Evolutionary conservation across 805 yeast species (phyloP), one percentile per base, ranked within the genome.

Genomic region (Debaryomyces prosopidis): DNA sequence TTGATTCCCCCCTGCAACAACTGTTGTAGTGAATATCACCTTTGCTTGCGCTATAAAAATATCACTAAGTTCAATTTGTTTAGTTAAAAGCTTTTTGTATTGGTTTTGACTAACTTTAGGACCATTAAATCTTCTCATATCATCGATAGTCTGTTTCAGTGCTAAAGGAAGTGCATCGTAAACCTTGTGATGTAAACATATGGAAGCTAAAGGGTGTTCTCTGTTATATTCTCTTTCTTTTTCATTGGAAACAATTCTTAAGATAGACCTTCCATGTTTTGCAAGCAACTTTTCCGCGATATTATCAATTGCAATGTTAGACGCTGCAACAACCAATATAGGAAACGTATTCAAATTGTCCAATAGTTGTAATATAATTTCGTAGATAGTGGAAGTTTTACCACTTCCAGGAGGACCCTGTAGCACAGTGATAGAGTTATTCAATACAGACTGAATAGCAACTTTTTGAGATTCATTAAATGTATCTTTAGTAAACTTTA

Each of bases 231-330:
- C 87, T 18, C 72, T 65, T 52, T 85, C 88, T 54, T 84, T 85
- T 37, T 80, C 77, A 43, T 63, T 68, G 0, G 89, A 77, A 2
- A 80, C 77, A 47, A 84, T 80, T 63, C 89, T 71, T 41, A 84
- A 60, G 11, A 83, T 75, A 16, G 77, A 73, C 37, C 73, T 73
- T 5, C 74, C 75, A 49, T 79, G 79, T 26, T 73, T 70, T 9
- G 65, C 66, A 56, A 82, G 59, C 46, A 84, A 66, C 56, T 84
- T 84, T 51, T 84, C 89, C 0, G 89, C 89, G 60, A 85, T 83
- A 51, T 85, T 84, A 59, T 84, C 89, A 54, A 84, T 82, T 2
- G 90, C 90, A 55, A 84, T 80, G 54, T 85, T 85, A 1, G 89
- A 83, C 2, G 89, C 87, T 1, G 91, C 89, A 40, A 83, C 88